These are phyloP conservation scores for Ochromonas danica DNA, from an alignment of 108 stramenopile species.

Conservation along the genomic window DNA sequence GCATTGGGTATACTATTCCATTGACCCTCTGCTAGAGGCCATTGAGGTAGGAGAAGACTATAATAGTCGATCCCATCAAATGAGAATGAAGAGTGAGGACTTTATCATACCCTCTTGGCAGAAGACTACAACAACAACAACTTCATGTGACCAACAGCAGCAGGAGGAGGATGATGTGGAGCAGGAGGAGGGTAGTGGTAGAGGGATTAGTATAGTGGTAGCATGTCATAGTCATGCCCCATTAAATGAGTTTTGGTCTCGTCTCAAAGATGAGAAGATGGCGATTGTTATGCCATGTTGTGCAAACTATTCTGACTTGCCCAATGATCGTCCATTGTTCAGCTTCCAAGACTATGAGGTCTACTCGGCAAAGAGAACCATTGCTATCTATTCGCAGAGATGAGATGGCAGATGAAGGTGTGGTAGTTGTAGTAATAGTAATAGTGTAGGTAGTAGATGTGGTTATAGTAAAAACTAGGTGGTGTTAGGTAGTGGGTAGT, in stretches of 20 bases:
- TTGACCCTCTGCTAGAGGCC: neutral
- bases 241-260: neutral
- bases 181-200: neutral
- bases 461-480: no score
- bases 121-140: neutral
- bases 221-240: neutral
- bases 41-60: neutral
- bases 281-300: neutral
- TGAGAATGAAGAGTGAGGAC: neutral
- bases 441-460: no score
- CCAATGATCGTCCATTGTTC: neutral
- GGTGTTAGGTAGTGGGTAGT: no score
- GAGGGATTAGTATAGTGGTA: neutral
- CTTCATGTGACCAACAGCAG: neutral
- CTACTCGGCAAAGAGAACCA: neutral
- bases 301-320: neutral
- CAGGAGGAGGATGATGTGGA: neutral
- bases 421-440: no score
- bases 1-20: neutral
- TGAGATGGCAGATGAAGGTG: no score
- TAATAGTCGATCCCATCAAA: neutral
- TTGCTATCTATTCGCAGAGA: no score
- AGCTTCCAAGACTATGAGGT: neutral
- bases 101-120: neutral
- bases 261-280: neutral